A percentile compares a stretch with the other conserved stretches of the same genome.
These are phyloP conservation scores for Ustilago sp. DNA, from an alignment of 1,284 basidiomycete genomes.

Conservation along the genomic window DNA sequence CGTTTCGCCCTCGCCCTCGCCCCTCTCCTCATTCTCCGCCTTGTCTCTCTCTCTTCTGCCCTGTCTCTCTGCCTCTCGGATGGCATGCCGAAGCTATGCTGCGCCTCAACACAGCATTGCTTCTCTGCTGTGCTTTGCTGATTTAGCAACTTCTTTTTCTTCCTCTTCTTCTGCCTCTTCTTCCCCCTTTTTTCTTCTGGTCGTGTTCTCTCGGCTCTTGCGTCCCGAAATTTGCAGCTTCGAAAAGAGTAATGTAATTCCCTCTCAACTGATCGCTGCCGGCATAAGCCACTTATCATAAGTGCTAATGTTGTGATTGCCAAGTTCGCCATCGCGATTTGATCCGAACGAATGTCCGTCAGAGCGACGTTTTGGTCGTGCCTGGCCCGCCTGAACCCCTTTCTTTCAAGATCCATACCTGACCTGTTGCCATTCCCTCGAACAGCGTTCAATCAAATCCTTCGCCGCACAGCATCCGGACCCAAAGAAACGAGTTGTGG, in stretches of 20 bases:
- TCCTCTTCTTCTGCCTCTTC: too few species aligned
- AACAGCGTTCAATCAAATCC: background rate
- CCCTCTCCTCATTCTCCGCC: too few species aligned
- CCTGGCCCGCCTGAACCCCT: background rate
- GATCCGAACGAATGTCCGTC: background rate
- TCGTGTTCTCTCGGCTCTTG: slow-evolving; percentile 1
- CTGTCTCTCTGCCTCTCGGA: background rate
- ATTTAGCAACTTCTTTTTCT: too few species aligned
- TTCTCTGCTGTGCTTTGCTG: background rate
- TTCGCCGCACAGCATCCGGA: background rate
- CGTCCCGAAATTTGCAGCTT: background rate
- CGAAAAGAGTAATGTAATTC: background rate
- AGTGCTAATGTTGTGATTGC: too few species aligned
- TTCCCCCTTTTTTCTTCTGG: background rate
- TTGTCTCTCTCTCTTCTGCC: background rate
- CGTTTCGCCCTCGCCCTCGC: too few species aligned
- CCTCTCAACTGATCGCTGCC: too few species aligned
- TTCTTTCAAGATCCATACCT: background rate
- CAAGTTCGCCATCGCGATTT: too few species aligned
- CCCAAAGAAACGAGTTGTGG: background rate
- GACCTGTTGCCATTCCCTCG: background rate
- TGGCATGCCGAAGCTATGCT: slow-evolving; percentile 11
- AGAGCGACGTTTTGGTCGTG: background rate
- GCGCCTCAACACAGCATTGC: slow-evolving; percentile 1
- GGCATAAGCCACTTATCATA: too few species aligned